Base-by-base conservation (phyloP, 306 rosid genomes). In the Senna tora region DNA sequence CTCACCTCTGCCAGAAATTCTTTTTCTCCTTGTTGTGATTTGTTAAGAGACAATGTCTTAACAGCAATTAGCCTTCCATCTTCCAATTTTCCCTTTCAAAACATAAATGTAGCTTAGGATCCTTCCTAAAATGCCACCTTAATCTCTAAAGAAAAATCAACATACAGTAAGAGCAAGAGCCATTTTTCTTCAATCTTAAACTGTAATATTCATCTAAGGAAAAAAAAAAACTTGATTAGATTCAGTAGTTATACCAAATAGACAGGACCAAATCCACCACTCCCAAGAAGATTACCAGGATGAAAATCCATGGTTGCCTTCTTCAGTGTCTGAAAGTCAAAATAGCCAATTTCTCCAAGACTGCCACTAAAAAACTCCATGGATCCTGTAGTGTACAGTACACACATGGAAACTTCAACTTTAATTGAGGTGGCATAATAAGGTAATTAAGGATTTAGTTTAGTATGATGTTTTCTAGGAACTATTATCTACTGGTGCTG, bases 201-300 rank as follows among this genome's bases (percentile, higher is more conserved):
- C 30, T 25, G 1, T 25, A 3, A 3, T 25, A 25, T 25, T 25
- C 30, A 25, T 25, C 2, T 25, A 25, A 25, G 30, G 30, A 25
- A 25, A 25, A n/a, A 10, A 65, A 7, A 28, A 46, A 16, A 71
- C 21, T 58, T 8, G 20, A 39, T 67, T 16, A 28, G 62, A 64
- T 71, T 77, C 51, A 68, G 82, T 59, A 71, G 9, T 63, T 68
- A 77, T 84, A 93, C 98, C 97, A 67, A 79, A 83, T 84, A 90
- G 56, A 93, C 97, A 63, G 96, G 97, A 13, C 98, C 98, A 77
- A 88, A 93, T 82, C 98, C 98, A 73, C 98, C 98, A 75, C 80
- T 87, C 74, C 98, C 98, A 49, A 93, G 96, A 69, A 90, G 85
- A 84, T 88, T 79, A 52, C 17, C 20, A 0, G 74, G 84, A 52